phyloP scores from a whole-genome alignment of 768 basidiomycete species.

The Russula sp. region DNA sequence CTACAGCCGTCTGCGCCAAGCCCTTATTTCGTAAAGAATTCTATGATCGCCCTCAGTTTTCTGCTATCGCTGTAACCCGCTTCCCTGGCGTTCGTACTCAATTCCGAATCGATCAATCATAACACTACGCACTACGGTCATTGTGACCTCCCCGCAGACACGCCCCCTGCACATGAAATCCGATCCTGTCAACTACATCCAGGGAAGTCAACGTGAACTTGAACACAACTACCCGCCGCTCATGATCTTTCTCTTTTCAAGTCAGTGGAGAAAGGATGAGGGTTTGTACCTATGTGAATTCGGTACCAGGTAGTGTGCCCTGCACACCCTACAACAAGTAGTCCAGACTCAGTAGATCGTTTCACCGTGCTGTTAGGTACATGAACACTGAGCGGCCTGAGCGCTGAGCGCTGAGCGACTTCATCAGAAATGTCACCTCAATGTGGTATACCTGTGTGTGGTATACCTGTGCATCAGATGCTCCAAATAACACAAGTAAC shows the following conservation, averaged over 20 bases:
- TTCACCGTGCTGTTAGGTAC: background rate
- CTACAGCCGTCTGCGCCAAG: no score
- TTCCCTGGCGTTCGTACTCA: no score
- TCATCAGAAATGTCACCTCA: background rate
- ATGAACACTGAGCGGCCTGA: background rate
- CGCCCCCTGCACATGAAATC: background rate
- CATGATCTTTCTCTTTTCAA: background rate
- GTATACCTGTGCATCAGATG: background rate
- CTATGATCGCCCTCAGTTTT: no score
- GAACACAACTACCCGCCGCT: no score
- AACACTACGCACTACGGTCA: background rate
- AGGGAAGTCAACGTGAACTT: no score
- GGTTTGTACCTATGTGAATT: background rate
- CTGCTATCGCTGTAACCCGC: no score
- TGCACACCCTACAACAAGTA: background rate
- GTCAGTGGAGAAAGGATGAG: background rate
- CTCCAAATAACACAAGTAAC: background rate
- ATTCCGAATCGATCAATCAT: background rate
- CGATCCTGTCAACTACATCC: background rate
- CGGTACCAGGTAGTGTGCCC: background rate
- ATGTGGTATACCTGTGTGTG: no score
- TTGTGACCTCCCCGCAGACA: background rate
- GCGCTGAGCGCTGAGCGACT: no score
- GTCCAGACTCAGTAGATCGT: background rate
- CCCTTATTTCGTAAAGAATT: no score